Evolutionary conservation across 202 grass and related monocot genomes (phyloP).

Genomic region (Setaria italica): DNA sequence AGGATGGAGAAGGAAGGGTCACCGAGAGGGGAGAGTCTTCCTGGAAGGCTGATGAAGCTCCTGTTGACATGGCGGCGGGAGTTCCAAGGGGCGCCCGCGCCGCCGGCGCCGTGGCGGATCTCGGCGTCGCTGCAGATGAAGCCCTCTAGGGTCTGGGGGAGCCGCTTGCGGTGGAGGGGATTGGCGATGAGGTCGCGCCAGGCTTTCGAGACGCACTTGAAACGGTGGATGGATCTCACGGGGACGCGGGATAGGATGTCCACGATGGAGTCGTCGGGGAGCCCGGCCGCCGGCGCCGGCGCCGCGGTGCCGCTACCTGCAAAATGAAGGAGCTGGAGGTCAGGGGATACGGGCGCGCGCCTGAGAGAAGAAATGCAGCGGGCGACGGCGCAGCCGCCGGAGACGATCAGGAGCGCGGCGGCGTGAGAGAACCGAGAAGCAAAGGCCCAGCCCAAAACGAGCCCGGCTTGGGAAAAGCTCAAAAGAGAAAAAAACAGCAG

Average conservation of each 20-base stretch:
- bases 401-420: too few species aligned
- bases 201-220: neutral
- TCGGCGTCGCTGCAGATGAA: neutral
- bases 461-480: too few species aligned
- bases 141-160: neutral
- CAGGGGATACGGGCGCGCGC: neutral
- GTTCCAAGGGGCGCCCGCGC: neutral
- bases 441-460: too few species aligned
- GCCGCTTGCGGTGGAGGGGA: neutral
- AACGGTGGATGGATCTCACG: neutral
- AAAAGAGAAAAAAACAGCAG: too few species aligned
- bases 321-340: neutral
- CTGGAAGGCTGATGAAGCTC: neutral
- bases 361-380: too few species aligned
- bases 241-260: neutral
- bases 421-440: too few species aligned
- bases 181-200: neutral
- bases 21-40: neutral
- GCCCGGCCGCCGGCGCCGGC: neutral
- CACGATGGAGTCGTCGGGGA: neutral
- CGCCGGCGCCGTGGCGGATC: neutral
- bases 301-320: neutral
- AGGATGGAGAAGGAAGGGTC: neutral
- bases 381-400: too few species aligned
- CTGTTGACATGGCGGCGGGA: neutral